These are phyloP conservation scores for Chondrus crispus DNA, from an alignment of 23 red algal species.

Conservation along the genomic window DNA sequence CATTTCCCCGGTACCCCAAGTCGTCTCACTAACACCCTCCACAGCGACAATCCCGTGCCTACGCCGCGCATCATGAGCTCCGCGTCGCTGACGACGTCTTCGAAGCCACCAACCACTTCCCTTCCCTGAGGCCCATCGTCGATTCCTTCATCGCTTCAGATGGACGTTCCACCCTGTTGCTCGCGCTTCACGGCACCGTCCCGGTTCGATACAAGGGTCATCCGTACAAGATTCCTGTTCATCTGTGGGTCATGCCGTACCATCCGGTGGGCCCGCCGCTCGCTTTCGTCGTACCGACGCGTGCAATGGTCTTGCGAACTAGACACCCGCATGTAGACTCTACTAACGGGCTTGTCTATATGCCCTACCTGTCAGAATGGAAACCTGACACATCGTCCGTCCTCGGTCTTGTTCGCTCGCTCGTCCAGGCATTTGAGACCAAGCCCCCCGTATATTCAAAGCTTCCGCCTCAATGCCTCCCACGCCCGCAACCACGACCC, in stretches of 20 bases:
- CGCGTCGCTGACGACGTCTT: no score
- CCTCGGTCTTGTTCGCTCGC: not conserved
- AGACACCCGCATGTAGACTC: not conserved
- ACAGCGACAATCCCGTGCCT: no score
- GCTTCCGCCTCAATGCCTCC: not conserved
- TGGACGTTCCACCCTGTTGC: no score
- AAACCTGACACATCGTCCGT: not conserved
- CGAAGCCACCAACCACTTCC: no score
- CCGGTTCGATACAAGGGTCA: not conserved
- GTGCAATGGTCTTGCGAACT: not conserved
- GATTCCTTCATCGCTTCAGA: no score
- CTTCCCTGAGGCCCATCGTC: no score
- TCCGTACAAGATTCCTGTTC: not conserved
- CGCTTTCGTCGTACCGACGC: not conserved
- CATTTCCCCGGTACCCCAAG: no score
- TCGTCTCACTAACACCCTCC: no score
- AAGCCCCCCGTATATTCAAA: not conserved
- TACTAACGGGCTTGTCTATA: not conserved
- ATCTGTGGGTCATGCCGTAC: conserved; percentile 11
- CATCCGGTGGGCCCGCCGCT: not conserved
- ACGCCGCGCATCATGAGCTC: no score
- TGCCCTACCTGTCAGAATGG: not conserved
- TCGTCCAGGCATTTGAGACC: not conserved
- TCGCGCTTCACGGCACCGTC: not conserved
- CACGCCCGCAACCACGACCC: not conserved